Conservation (phyloP, 129 eudicot species). For the Saposhnikovia divaricata region DNA sequence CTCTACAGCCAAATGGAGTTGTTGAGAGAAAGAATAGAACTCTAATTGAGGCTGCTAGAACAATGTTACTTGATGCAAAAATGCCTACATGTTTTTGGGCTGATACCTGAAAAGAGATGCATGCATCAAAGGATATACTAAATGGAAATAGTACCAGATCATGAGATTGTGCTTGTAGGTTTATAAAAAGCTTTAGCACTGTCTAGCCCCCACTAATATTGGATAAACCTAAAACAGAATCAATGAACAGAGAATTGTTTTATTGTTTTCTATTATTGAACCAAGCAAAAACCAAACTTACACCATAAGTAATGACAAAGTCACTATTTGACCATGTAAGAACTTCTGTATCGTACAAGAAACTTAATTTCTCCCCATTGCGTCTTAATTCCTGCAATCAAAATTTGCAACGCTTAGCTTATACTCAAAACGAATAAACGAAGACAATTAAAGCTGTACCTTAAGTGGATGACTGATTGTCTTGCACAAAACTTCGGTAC, state of each 20-base stretch:
- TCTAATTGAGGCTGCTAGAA: too few relatives aligned
- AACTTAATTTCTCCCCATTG: conserved; percentile 50
- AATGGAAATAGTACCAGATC: conserved; percentile 8
- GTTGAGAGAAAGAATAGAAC: too few relatives aligned
- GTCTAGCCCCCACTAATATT: background rate
- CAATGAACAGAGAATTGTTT: background rate
- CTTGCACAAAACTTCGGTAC: conserved; percentile 49
- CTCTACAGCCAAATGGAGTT: too few relatives aligned
- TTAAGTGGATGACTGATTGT: conserved; percentile 73
- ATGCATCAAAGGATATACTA: conserved; percentile 9
- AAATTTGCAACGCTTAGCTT: background rate
- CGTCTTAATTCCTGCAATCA: conserved; percentile 49
- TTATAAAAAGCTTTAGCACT: background rate
- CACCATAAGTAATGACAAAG: conserved; percentile 49
- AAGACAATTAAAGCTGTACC: conserved; percentile 28
- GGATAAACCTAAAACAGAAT: background rate
- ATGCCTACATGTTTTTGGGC: too few relatives aligned
- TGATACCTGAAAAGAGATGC: conserved; percentile 39
- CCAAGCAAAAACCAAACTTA: conserved; percentile 25
- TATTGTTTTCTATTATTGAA: background rate
- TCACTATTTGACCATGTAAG: conserved; percentile 68
- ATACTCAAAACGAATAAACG: background rate
- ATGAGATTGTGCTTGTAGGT: background rate
- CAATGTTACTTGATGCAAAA: too few relatives aligned
- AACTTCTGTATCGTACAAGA: conserved; percentile 68